phyloP scores from a whole-genome alignment of 352 stramenopile species.

The Phytophthora hibernalis region DNA sequence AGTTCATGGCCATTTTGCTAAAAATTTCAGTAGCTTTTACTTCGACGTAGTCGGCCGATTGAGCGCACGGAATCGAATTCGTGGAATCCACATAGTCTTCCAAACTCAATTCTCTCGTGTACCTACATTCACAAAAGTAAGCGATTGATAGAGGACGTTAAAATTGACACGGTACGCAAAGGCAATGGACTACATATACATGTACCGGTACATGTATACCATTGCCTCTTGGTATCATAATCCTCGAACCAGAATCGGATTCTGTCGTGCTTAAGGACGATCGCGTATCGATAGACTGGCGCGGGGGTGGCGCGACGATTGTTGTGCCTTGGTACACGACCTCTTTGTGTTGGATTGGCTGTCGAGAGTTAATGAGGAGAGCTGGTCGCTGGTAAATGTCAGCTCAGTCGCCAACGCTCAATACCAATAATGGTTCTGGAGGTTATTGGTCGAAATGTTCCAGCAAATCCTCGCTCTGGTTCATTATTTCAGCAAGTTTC shows the following conservation, averaged over 20 bases:
- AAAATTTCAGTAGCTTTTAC: neutral
- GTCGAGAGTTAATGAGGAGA: neutral
- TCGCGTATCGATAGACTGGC: constrained; percentile 5
- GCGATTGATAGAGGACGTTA: neutral
- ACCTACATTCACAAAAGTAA: constrained; percentile 5
- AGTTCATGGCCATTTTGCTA: neutral
- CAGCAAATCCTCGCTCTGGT: no score
- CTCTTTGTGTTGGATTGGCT: neutral
- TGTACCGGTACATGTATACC: neutral
- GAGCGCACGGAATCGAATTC: constrained; percentile 2
- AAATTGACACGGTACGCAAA: no score
- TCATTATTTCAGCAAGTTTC: no score
- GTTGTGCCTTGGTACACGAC: constrained; percentile 9
- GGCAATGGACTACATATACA: no score
- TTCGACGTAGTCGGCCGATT: neutral
- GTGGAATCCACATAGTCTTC: constrained; percentile 2
- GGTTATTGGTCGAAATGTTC: neutral
- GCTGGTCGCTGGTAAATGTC: neutral
- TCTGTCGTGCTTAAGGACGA: neutral
- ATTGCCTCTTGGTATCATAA: constrained; percentile 10
- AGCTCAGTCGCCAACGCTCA: neutral
- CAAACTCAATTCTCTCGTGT: neutral
- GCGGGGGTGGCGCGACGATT: neutral
- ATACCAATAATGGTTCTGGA: neutral
- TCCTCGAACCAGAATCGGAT: constrained; percentile 10